Evolutionary conservation across 2,329 filamentous ascomycete genomes (phyloP), one percentile per base, ranked within the genome.

Genomic region (Colletotrichum sp.): DNA sequence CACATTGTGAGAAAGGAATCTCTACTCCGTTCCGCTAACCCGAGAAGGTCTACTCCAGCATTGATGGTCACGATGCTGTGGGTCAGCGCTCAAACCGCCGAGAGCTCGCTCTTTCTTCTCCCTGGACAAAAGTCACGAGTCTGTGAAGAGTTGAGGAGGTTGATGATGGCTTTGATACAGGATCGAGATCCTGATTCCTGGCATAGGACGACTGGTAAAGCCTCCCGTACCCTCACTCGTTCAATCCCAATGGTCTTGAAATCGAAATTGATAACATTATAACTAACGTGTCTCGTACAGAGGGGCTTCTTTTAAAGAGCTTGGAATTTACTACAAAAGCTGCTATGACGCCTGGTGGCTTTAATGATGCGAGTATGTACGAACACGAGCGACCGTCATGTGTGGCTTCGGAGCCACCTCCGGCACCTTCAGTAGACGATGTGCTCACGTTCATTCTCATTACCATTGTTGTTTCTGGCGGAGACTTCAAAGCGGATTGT

Each of bases 401-500:
- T 13, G 16, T 18, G 13, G 13, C 5, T 28, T 59, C 55, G 3
- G 55, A 59, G 21, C 26, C 24, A 59, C 24, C 16, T n/a, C 55
- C 16, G 12, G 55, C 55, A 7, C 15, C 55, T 59, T 80, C 80
- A 4, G 79, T 86, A 7, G 87, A 88, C 73, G 86, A 87, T 71
- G 86, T 89, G 24, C 78, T 89, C n/a, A 86, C 86, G 0, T 86
- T 87, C 26, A 83, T 86, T 7, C 83, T 89, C 2, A 80, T 89
- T 7, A 84, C 86, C 15, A 86, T 89, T 34, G 86, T 86, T 1
- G 85, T 88, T 6, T 89, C 88, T 1, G 87, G 86, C 0, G 84
- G 87, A 13, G 87, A 89, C 66, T 88, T 87, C 82, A 89, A 89
- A 78, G 84, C 85, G 6, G 88, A 89, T 75, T 86, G 84, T 74